phyloP scores from a whole-genome alignment of 371 early-diverging fungal species.

The Mortierella sp. region DNA sequence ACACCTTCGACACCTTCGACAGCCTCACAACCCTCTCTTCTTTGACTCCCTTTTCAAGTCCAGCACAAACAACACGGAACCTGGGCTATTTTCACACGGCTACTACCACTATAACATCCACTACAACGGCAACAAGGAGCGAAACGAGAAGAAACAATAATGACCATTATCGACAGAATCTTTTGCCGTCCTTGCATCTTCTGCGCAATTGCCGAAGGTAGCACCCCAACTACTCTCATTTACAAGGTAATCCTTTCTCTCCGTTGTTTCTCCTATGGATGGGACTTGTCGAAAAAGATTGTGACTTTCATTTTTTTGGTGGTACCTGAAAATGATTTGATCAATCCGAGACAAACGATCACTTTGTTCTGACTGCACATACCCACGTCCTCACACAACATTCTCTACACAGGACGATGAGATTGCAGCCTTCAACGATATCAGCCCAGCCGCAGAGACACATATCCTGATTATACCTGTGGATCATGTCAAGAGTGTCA shows the following conservation, averaged over 20 bases:
- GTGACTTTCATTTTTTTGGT: too few relatives aligned
- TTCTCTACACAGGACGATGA: slow-evolving; percentile 58
- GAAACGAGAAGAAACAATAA: background rate
- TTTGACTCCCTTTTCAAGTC: background rate
- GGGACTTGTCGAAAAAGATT: too few relatives aligned
- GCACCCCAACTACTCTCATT: slow-evolving; percentile 28
- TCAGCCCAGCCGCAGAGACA: slow-evolving; percentile 61
- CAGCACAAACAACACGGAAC: background rate
- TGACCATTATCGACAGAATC: slow-evolving; percentile 44
- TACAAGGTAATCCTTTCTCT: slow-evolving; percentile 36
- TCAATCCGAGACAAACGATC: too few relatives aligned
- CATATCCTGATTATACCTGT: slow-evolving; percentile 68
- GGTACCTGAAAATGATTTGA: background rate
- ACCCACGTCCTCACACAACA: too few relatives aligned
- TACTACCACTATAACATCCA: background rate
- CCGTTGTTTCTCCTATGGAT: too few relatives aligned
- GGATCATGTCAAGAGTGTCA: slow-evolving; percentile 56
- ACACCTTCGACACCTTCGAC: background rate
- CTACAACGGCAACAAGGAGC: too few relatives aligned
- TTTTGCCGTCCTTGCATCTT: slow-evolving; percentile 56
- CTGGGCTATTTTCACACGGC: background rate
- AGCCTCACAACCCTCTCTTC: background rate
- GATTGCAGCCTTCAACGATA: slow-evolving; percentile 68
- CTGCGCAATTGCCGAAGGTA: slow-evolving; percentile 46
- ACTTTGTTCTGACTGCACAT: too few relatives aligned